phyloP scores from a whole-genome alignment of 2,329 filamentous ascomycete genomes.

The Graphiopsis chlorocephala region DNA sequence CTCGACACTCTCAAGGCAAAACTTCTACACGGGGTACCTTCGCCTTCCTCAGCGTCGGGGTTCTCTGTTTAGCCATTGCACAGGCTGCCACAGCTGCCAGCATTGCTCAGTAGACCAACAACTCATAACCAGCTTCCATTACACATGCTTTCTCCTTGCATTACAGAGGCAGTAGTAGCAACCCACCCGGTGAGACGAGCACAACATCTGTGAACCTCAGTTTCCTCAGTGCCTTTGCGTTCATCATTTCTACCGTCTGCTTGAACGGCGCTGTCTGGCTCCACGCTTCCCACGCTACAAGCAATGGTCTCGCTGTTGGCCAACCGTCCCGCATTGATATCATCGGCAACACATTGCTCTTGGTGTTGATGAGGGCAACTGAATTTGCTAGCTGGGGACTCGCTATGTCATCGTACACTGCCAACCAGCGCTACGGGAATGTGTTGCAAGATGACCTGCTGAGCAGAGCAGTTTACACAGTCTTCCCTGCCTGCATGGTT shows the following conservation, averaged over 20 bases:
- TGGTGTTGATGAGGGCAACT: constrained; percentile 2
- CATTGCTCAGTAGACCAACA: background rate
- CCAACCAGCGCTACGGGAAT: background rate
- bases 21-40: constrained; percentile 8
- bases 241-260: constrained; percentile 15
- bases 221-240: constrained; percentile 10
- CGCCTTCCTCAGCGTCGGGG: constrained; percentile 7
- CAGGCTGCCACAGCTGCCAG: constrained; percentile 4
- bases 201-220: constrained; percentile 1
- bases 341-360: constrained; percentile 5
- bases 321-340: background rate
- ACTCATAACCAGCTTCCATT: background rate
- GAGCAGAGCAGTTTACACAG: background rate
- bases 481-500: constrained; percentile 6
- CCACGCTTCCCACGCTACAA: constrained; percentile 5
- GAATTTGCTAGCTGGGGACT: constrained; percentile 15
- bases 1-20: background rate
- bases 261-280: constrained; percentile 16
- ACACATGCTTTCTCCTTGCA: constrained; percentile 2
- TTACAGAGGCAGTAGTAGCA: background rate
- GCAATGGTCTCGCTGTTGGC: constrained; percentile 6
- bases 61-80: constrained; percentile 12
- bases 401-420: constrained; percentile 4
- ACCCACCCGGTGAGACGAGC: background rate
- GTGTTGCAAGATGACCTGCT: background rate